Percentiles rank a stretch among this genome's conserved stretches.
Evolutionary conservation across 208 protist genomes (phyloP).

Genomic region (Leishmania tarentolae): DNA sequence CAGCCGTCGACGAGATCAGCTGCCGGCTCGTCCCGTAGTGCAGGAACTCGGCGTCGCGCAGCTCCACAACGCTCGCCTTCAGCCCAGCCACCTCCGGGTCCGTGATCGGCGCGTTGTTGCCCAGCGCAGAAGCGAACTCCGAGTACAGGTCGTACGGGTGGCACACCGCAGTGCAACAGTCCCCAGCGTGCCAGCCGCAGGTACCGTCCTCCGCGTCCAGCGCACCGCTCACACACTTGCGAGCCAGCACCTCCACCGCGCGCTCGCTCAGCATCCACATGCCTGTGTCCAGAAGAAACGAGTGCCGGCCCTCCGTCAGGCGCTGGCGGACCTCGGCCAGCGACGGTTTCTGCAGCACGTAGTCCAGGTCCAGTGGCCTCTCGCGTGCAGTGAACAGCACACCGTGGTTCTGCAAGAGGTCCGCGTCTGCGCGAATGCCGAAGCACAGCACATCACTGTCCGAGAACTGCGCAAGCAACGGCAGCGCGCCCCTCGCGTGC

Average conservation of each 20-base stretch:
- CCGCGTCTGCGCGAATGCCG: constrained; percentile 29
- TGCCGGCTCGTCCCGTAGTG: constrained; percentile 49
- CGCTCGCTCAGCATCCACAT: constrained; percentile 59
- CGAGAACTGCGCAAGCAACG: constrained; percentile 18
- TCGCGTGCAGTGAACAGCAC: constrained; percentile 43
- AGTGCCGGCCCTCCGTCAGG: constrained; percentile 8
- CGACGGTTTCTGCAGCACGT: constrained; percentile 66
- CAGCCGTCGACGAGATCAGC: constrained; percentile 36
- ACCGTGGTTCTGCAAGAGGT: constrained; percentile 34
- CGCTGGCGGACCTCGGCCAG: constrained; percentile 26
- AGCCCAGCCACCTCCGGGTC: constrained; percentile 20
- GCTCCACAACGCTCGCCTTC: constrained; percentile 39
- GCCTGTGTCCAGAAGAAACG: constrained; percentile 40
- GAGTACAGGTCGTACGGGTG: constrained; percentile 46
- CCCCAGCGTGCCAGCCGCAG: background rate
- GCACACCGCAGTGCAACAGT: constrained; percentile 14
- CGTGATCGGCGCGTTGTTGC: constrained; percentile 10
- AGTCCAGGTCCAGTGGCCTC: constrained; percentile 31
- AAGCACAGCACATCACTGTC: constrained; percentile 56
- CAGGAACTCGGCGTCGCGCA: constrained; percentile 38
- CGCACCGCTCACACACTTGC: constrained; percentile 18
- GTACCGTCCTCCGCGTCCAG: constrained; percentile 1
- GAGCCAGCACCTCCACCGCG: constrained; percentile 36
- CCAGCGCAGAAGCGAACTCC: constrained; percentile 44
- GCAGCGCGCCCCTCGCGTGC: constrained; percentile 7